These are phyloP conservation scores for Pseudogymnoascus sp. DNA, from an alignment of 2,329 filamentous ascomycete genomes.

Conservation along the genomic window DNA sequence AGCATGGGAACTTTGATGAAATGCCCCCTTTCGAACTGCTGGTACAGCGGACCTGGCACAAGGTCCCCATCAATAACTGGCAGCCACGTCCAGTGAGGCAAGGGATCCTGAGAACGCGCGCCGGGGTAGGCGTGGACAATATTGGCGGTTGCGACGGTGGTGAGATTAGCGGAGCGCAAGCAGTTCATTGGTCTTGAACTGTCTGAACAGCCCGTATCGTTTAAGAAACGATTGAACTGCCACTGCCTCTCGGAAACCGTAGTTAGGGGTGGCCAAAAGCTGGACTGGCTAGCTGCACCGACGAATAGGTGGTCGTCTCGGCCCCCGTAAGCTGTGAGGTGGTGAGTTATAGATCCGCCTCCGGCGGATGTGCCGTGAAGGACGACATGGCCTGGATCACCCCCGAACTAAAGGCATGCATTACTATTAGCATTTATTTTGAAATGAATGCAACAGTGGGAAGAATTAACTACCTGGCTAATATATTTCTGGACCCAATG, in stretches of 20 bases:
- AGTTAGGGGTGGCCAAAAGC: constrained; percentile 29
- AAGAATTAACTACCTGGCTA: constrained; percentile 30
- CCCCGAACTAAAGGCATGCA: constrained; percentile 28
- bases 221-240: constrained; percentile 30
- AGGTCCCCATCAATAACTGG: constrained; percentile 33
- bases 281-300: constrained; percentile 25
- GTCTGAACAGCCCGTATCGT: constrained; percentile 24
- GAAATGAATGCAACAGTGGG: background rate
- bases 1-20: constrained; percentile 33
- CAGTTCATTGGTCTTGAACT: constrained; percentile 27
- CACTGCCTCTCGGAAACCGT: constrained; percentile 30
- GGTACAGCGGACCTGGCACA: constrained; percentile 29
- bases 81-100: constrained; percentile 32
- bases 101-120: constrained; percentile 17
- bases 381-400: constrained; percentile 36
- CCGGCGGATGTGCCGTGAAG: constrained; percentile 39
- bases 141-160: constrained; percentile 28
- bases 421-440: background rate
- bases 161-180: constrained; percentile 27
- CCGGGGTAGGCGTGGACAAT: constrained; percentile 31
- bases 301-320: constrained; percentile 10
- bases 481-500: constrained; percentile 58
- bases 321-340: constrained; percentile 18
- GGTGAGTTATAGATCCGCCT: constrained; percentile 33
- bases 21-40: constrained; percentile 26